A percentile compares a stretch with the other conserved stretches of the same genome.
These are phyloP conservation scores for Sphaceloma murrayae DNA, from an alignment of 2,329 filamentous ascomycete genomes.

Conservation along the genomic window DNA sequence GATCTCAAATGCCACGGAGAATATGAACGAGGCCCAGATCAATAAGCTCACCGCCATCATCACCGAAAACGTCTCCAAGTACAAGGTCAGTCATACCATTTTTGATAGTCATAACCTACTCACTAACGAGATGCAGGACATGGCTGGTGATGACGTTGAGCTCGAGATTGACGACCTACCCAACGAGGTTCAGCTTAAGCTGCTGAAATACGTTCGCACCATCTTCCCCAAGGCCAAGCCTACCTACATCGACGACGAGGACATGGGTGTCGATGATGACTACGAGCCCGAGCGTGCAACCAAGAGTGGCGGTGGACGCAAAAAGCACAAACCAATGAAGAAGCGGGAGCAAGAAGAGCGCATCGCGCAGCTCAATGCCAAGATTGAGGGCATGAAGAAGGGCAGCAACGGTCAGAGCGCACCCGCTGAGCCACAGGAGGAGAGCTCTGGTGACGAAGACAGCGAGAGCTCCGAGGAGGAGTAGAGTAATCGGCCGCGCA, in stretches of 20 bases:
- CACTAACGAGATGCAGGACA: slow-evolving; percentile 28
- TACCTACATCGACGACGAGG: slow-evolving; percentile 28
- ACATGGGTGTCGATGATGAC: slow-evolving; percentile 38
- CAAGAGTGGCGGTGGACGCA: slow-evolving; percentile 43
- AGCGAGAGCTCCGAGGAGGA: slow-evolving; percentile 44
- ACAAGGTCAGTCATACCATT: slow-evolving; percentile 45
- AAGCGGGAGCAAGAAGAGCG: slow-evolving; percentile 60
- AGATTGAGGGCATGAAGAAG: slow-evolving; percentile 35
- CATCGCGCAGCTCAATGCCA: slow-evolving; percentile 53
- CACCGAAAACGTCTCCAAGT: slow-evolving; percentile 66
- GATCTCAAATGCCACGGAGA: slow-evolving; percentile 51
- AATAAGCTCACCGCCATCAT: slow-evolving; percentile 80
- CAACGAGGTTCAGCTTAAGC: slow-evolving; percentile 45
- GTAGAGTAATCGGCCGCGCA: too few relatives aligned
- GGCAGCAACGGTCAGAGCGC: slow-evolving; percentile 3
- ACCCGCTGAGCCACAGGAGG: slow-evolving; percentile 13
- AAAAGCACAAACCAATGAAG: slow-evolving; percentile 71
- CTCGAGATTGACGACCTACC: slow-evolving; percentile 55
- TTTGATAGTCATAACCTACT: neutral
- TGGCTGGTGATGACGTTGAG: slow-evolving; percentile 51
- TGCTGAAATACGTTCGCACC: slow-evolving; percentile 46
- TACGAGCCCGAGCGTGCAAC: slow-evolving; percentile 38
- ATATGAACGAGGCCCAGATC: slow-evolving; percentile 68
- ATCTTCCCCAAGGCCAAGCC: slow-evolving; percentile 24
- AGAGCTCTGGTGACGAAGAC: slow-evolving; percentile 43